phyloP scores from a whole-genome alignment of 495 filamentous ascomycete species.

The Cairneyella variabilis region DNA sequence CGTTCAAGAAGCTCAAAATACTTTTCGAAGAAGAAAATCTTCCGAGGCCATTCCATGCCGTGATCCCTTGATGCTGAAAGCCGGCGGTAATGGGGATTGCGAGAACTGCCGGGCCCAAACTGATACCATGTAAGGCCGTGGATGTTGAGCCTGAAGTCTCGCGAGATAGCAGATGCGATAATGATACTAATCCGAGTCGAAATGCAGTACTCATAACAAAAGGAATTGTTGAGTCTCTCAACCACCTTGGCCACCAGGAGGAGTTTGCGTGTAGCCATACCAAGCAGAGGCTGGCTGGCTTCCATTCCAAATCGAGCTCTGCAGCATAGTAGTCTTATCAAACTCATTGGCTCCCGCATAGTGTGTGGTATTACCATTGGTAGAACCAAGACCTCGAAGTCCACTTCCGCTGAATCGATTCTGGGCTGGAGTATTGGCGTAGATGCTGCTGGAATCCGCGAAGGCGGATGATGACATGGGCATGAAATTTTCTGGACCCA shows the following conservation, averaged over 20 bases:
- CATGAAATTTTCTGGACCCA: constrained; percentile 11
- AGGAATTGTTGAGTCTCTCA: constrained; percentile 14
- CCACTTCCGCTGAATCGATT: constrained; percentile 24
- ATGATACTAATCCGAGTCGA: too few relatives aligned
- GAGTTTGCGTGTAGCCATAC: constrained; percentile 13
- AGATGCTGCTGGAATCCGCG: constrained; percentile 34
- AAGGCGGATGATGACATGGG: constrained; percentile 23
- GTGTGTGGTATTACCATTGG: constrained; percentile 16
- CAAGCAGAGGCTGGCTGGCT: constrained; percentile 7
- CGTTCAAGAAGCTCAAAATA: constrained; percentile 9
- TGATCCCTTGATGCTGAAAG: too few relatives aligned
- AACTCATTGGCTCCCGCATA: constrained; percentile 21
- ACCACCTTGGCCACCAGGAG: constrained; percentile 24
- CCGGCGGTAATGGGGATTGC: too few relatives aligned
- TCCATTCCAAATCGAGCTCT: constrained; percentile 18
- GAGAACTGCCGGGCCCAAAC: too few relatives aligned
- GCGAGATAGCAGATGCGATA: neutral
- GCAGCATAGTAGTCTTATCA: constrained; percentile 17
- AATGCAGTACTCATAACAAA: neutral
- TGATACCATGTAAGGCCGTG: too few relatives aligned
- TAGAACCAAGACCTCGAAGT: neutral
- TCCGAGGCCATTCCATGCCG: neutral
- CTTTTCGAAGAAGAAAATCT: neutral
- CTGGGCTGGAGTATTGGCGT: constrained; percentile 29
- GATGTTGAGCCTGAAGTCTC: neutral